A percentile compares a stretch with the other conserved stretches of the same genome.
Evolutionary conservation across 768 basidiomycete species (phyloP).

Genomic region (Pholiota conissans): DNA sequence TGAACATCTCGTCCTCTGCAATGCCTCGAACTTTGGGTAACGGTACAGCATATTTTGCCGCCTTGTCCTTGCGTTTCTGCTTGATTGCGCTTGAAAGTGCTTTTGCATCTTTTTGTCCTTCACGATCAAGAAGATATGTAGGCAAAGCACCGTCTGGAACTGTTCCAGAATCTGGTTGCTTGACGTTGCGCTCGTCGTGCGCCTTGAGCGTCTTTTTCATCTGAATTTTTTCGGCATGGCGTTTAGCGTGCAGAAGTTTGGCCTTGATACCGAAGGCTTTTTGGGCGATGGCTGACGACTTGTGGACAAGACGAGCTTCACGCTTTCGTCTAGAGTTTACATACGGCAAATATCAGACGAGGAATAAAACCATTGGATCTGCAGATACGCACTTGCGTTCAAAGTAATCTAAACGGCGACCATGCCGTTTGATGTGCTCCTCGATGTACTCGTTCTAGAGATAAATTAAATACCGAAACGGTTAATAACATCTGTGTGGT

Average conservation of each 20-base stretch:
- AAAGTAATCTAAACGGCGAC: constrained; percentile 92
- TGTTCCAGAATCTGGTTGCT: constrained; percentile 82
- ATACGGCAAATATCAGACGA: not conserved
- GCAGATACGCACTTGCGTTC: constrained; percentile 77
- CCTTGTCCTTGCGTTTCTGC: constrained; percentile 98
- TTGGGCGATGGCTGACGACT: constrained; percentile 82
- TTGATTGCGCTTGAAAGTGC: constrained; percentile 95
- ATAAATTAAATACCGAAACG: not conserved
- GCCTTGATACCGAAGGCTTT: constrained; percentile 96
- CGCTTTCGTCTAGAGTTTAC: constrained; percentile 64
- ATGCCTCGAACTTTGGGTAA: constrained; percentile 96
- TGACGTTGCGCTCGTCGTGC: constrained; percentile 98
- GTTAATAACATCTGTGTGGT: not conserved
- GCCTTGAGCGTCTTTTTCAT: constrained; percentile 99
- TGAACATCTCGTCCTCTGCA: constrained; percentile 99
- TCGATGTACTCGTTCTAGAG: constrained; percentile 97
- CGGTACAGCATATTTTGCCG: constrained; percentile 96
- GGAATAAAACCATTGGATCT: not conserved
- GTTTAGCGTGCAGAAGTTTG: constrained; percentile 95
- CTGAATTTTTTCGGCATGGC: constrained; percentile 96
- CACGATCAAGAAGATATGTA: constrained; percentile 93
- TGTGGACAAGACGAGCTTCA: constrained; percentile 76
- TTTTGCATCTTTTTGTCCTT: constrained; percentile 98
- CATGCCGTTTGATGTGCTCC: constrained; percentile 97
- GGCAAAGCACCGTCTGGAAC: constrained; percentile 91